Percentiles rank a stretch among this genome's conserved stretches.
Evolutionary conservation across 768 basidiomycete genomes (phyloP).

Genomic region (Termitomyces sp.): DNA sequence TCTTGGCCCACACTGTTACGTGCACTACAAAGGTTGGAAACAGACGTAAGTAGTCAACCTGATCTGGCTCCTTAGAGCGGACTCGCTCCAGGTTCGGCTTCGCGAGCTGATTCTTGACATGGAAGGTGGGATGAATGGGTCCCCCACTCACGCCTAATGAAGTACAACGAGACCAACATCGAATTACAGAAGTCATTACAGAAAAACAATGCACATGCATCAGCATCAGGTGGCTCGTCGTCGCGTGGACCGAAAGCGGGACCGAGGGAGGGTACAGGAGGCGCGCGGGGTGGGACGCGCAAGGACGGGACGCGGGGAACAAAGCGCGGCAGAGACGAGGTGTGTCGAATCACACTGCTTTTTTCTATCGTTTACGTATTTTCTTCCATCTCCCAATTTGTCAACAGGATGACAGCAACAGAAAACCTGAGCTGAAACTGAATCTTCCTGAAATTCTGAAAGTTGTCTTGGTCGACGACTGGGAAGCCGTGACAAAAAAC

Average conservation of each 20-base stretch:
- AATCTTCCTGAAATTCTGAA: slow-evolving; percentile 88
- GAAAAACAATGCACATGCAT: slow-evolving; percentile 20
- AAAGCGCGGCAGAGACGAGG: slow-evolving; percentile 73
- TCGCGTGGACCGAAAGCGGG: slow-evolving; percentile 18
- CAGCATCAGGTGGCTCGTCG: slow-evolving; percentile 15
- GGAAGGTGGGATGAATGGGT: slow-evolving; percentile 98
- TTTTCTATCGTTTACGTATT: neutral
- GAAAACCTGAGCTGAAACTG: slow-evolving; percentile 87
- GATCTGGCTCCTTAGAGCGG: neutral
- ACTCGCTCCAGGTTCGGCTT: neutral
- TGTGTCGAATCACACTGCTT: slow-evolving; percentile 22
- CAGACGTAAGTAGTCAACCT: slow-evolving; percentile 60
- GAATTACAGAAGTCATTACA: slow-evolving; percentile 68
- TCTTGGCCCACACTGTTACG: slow-evolving; percentile 81
- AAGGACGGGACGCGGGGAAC: slow-evolving; percentile 64
- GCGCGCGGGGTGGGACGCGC: slow-evolving; percentile 29
- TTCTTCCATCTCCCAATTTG: neutral
- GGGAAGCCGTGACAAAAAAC: slow-evolving; percentile 96
- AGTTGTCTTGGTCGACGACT: slow-evolving; percentile 88
- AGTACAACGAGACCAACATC: slow-evolving; percentile 77
- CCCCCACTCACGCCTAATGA: slow-evolving; percentile 71
- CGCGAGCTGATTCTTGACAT: slow-evolving; percentile 1
- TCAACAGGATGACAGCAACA: slow-evolving; percentile 66
- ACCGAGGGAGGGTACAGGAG: slow-evolving; percentile 21
- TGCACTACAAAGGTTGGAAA: slow-evolving; percentile 99